A percentile compares a stretch with the other conserved stretches of the same genome.
Conservation (phyloP, 176 grass and related monocot genomes). For the Triticum timopheevii region DNA sequence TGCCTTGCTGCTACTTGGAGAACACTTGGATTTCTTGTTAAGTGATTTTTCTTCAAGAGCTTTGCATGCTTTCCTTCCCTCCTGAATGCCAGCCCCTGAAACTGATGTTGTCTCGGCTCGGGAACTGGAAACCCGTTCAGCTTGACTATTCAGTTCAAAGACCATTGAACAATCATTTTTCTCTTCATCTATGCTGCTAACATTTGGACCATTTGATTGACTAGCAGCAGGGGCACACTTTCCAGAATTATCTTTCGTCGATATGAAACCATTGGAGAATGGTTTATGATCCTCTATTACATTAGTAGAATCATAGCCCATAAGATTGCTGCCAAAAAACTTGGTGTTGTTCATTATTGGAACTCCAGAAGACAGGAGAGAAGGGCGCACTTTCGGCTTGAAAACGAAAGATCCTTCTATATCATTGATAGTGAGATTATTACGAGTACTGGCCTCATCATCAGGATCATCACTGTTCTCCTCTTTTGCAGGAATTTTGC, state of each 20-base stretch:
- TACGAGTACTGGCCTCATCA: slow-evolving; percentile 38
- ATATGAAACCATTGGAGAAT: slow-evolving; percentile 34
- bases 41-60: slow-evolving; percentile 27
- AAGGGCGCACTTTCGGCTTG: slow-evolving; percentile 53
- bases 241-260: slow-evolving; percentile 23
- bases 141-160: slow-evolving; percentile 41
- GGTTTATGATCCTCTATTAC: slow-evolving; percentile 36
- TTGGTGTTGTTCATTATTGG: slow-evolving; percentile 38
- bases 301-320: slow-evolving; percentile 28
- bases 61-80: slow-evolving; percentile 28
- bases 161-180: slow-evolving; percentile 26
- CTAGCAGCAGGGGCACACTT: slow-evolving; percentile 18
- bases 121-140: slow-evolving; percentile 49
- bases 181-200: slow-evolving; percentile 40
- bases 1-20: slow-evolving; percentile 28
- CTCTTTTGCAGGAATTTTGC: slow-evolving; percentile 70
- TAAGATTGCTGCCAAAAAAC: slow-evolving; percentile 38
- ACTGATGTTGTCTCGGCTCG: slow-evolving; percentile 33
- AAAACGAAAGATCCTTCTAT: slow-evolving; percentile 78
- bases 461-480: slow-evolving; percentile 66
- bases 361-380: slow-evolving; percentile 36
- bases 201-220: slow-evolving; percentile 26
- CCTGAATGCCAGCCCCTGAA: slow-evolving; percentile 37
- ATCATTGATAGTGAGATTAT: slow-evolving; percentile 42
- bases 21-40: slow-evolving; percentile 51